phyloP scores from a whole-genome alignment of 192 early-diverging fungal species.

The Coemansia reversa region DNA sequence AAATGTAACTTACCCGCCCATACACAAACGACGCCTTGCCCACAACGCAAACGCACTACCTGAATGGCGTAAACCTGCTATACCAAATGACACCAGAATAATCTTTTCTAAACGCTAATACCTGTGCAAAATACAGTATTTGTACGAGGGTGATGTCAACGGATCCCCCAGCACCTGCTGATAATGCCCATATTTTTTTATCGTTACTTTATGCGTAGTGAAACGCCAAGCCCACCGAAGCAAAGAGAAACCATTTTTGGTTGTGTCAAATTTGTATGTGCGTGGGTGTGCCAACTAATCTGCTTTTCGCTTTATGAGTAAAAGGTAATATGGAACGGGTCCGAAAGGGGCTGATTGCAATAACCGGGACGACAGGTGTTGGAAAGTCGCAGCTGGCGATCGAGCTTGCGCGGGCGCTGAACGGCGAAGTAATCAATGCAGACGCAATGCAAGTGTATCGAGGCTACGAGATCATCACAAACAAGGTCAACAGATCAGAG shows the following conservation, averaged over 20 bases:
- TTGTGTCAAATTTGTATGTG: no score
- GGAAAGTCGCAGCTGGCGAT: constrained; percentile 96
- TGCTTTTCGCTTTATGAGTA: background rate
- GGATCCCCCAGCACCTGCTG: background rate
- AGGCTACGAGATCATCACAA: constrained; percentile 90
- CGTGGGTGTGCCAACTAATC: background rate
- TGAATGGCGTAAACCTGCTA: no score
- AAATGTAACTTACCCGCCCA: no score
- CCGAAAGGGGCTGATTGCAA: constrained; percentile 57
- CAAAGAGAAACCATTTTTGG: no score
- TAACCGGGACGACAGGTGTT: constrained; percentile 90
- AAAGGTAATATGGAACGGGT: constrained; percentile 13
- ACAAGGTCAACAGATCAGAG: constrained; percentile 83
- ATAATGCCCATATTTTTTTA: constrained; percentile 1
- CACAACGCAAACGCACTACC: no score
- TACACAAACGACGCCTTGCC: no score
- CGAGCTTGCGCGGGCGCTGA: constrained; percentile 74
- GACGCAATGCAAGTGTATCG: constrained; percentile 96
- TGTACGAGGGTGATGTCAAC: no score
- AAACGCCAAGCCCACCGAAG: background rate
- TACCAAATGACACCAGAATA: no score
- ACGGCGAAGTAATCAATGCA: constrained; percentile 91
- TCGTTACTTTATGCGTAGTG: constrained; percentile 1
- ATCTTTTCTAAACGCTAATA: no score
- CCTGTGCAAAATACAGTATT: no score